Percentiles rank a stretch among this genome's conserved stretches.
Evolutionary conservation across 805 yeast species (phyloP).

Genomic region (Myxozyma monticola): DNA sequence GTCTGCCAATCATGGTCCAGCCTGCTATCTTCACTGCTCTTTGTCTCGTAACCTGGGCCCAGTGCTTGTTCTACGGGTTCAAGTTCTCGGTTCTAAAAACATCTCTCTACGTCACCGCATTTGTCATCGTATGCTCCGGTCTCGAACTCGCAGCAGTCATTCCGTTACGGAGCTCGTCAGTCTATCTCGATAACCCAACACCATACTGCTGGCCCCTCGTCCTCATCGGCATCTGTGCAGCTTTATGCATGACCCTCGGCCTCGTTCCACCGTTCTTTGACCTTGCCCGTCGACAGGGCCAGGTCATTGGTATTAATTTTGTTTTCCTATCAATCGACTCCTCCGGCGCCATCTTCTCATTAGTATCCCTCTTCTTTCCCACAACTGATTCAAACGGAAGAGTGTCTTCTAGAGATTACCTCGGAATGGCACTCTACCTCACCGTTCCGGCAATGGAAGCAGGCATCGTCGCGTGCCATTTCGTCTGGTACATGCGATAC

Average conservation of each 20-base stretch:
- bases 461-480: constrained; percentile 72
- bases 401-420: constrained; percentile 52
- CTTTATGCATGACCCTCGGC: constrained; percentile 72
- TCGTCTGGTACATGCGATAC: constrained; percentile 21
- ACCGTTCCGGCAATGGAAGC: constrained; percentile 72
- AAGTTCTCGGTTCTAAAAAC: constrained; percentile 41
- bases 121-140: constrained; percentile 53
- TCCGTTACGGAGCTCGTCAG: constrained; percentile 46
- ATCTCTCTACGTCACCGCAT: constrained; percentile 39
- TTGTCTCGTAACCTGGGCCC: constrained; percentile 65
- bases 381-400: constrained; percentile 33
- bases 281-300: constrained; percentile 71
- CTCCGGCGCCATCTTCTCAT: constrained; percentile 77
- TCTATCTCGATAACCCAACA: constrained; percentile 38
- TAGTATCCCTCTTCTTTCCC: constrained; percentile 56
- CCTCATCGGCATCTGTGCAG: constrained; percentile 80
- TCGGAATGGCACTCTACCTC: constrained; percentile 76
- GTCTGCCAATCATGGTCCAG: constrained; percentile 78
- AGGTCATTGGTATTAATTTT: constrained; percentile 88
- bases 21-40: constrained; percentile 79
- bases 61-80: constrained; percentile 57
- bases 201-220: constrained; percentile 73
- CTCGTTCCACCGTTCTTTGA: constrained; percentile 88
- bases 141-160: constrained; percentile 69
- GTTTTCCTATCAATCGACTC: constrained; percentile 73